phyloP scores from a whole-genome alignment of 1,284 basidiomycete genomes.

The Sphaerobolus stellatus region DNA sequence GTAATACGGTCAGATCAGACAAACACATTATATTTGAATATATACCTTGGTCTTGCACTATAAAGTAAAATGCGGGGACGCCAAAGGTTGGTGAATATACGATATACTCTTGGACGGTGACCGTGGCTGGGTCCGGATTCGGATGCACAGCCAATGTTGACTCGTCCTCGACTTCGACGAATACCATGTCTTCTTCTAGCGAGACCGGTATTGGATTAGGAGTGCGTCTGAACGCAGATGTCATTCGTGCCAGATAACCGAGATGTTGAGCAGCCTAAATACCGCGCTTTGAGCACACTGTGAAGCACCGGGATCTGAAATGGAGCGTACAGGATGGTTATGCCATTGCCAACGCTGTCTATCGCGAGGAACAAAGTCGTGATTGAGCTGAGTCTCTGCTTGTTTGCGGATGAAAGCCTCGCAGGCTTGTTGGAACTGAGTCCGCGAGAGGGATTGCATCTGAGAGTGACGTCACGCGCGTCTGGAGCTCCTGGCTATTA shows the following conservation, averaged over 20 bases:
- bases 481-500: too few species aligned
- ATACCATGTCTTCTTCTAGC: constrained; percentile 17
- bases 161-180: constrained; percentile 33
- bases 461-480: too few species aligned
- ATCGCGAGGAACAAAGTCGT: constrained; percentile 9
- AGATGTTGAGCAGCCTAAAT: constrained; percentile 7
- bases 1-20: not conserved
- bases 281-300: constrained; percentile 8
- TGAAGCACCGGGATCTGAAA: constrained; percentile 18
- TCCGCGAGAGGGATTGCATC: constrained; percentile 48
- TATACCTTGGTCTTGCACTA: constrained; percentile 63
- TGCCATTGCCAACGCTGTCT: constrained; percentile 55
- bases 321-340: constrained; percentile 49
- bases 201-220: constrained; percentile 13
- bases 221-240: constrained; percentile 3
- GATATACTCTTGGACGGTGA: constrained; percentile 52
- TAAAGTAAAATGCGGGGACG: constrained; percentile 80
- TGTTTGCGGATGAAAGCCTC: constrained; percentile 46
- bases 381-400: constrained; percentile 14
- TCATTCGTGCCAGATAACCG: constrained; percentile 18
- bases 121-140: not conserved
- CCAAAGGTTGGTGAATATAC: constrained; percentile 72
- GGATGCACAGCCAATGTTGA: constrained; percentile 38
- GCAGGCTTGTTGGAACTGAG: constrained; percentile 63
- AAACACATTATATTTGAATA: constrained; percentile 22